A percentile compares a stretch with the other conserved stretches of the same genome.
These are phyloP conservation scores for Melanomma pulvis-pyrius DNA, from an alignment of 495 filamentous ascomycete species.

Conservation along the genomic window DNA sequence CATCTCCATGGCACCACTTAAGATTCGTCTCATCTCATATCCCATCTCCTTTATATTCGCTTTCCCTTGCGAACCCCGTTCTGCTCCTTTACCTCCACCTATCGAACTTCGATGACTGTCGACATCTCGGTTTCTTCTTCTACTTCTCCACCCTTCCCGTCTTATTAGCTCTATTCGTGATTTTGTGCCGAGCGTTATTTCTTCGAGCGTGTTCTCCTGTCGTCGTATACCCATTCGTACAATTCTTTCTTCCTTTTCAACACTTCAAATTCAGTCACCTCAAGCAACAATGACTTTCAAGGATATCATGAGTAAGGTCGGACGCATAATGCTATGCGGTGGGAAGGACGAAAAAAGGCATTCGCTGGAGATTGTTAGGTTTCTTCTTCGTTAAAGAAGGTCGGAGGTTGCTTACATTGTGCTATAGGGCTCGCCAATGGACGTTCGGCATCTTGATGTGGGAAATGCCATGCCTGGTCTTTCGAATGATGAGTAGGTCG, in stretches of 20 bases:
- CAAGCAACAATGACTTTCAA: constrained; percentile 23
- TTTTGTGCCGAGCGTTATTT: not conserved
- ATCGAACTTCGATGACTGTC: not conserved
- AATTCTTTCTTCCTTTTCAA: constrained; percentile 1
- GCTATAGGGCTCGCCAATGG: constrained; percentile 40
- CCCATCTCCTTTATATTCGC: constrained; percentile 13
- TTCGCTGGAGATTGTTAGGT: constrained; percentile 25
- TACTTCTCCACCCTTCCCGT: not conserved
- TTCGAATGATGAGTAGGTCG: constrained; percentile 41
- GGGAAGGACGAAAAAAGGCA: constrained; percentile 9
- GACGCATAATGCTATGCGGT: constrained; percentile 21
- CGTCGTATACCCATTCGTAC: not conserved
- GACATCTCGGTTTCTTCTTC: not conserved
- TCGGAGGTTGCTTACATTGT: not conserved
- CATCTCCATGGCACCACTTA: constrained; percentile 18
- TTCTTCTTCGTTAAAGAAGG: not conserved
- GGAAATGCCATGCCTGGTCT: constrained; percentile 32
- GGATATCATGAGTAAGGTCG: constrained; percentile 10
- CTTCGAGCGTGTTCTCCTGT: not conserved
- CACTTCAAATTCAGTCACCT: not conserved
- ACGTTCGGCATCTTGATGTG: constrained; percentile 43
- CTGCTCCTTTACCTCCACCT: not conserved
- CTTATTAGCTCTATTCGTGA: not conserved
- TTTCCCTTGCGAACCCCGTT: constrained; percentile 9
- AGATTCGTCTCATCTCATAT: constrained; percentile 7